phyloP scores from a whole-genome alignment of 2,329 filamentous ascomycete species.

The Thelonectria rubi region DNA sequence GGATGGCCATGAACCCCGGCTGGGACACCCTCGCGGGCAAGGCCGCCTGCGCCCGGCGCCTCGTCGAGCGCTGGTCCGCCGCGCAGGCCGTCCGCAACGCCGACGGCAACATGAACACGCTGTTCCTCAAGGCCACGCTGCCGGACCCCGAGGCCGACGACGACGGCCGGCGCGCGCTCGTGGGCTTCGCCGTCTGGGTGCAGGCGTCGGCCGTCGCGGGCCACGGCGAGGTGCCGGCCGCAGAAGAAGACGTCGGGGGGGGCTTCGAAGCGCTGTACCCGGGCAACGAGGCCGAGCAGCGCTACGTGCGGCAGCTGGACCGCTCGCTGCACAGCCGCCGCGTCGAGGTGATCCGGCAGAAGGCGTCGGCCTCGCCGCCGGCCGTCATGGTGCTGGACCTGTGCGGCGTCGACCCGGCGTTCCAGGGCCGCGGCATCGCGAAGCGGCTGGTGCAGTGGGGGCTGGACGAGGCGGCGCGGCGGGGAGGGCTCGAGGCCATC shows the following conservation, averaged over 20 bases:
- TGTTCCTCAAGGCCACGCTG: conserved; percentile 64
- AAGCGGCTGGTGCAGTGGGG: conserved; percentile 58
- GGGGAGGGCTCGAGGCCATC: conserved; percentile 53
- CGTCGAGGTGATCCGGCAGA: conserved; percentile 52
- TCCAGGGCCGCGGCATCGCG: conserved; percentile 61
- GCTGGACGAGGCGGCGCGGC: conserved; percentile 51
- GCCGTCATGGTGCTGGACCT: conserved; percentile 61
- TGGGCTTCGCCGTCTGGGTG: conserved; percentile 64
- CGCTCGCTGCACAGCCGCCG: conserved; percentile 55
- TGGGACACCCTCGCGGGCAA: conserved; percentile 62
- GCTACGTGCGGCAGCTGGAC: conserved; percentile 56
- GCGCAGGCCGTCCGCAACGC: conserved; percentile 47
- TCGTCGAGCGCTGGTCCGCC: conserved; percentile 54
- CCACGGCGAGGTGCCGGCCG: conserved; percentile 52
- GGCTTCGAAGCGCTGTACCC: conserved; percentile 53
- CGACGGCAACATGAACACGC: conserved; percentile 56
- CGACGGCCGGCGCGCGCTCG: conserved; percentile 46
- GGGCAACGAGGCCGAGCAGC: conserved; percentile 54
- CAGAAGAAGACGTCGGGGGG: conserved; percentile 44
- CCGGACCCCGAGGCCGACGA: conserved; percentile 42
- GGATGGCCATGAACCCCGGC: conserved; percentile 60
- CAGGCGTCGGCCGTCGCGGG: conserved; percentile 61
- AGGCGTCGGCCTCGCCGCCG: conserved; percentile 50
- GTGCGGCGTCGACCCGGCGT: conserved; percentile 62
- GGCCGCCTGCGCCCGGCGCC: conserved; percentile 46